A percentile compares a stretch with the other conserved stretches of the same genome.
These are phyloP conservation scores for Beauveria bassiana DNA, from an alignment of 2,329 filamentous ascomycete species.

Conservation along the genomic window DNA sequence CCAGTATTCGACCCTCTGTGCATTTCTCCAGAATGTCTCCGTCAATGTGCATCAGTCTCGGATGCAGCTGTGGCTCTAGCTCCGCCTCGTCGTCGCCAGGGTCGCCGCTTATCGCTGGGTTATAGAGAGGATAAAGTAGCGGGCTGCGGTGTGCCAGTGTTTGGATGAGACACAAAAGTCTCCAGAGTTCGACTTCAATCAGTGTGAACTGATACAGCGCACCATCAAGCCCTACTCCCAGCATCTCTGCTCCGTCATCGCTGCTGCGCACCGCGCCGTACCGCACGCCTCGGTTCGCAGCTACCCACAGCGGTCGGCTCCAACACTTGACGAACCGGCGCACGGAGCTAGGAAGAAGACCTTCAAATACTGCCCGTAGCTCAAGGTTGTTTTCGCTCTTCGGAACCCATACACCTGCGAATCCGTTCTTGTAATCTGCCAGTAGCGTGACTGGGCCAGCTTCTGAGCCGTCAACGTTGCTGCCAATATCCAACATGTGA, in stretches of 20 bases:
- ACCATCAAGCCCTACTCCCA: slow-evolving; percentile 64
- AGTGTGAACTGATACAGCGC: slow-evolving; percentile 62
- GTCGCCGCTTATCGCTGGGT: slow-evolving; percentile 14
- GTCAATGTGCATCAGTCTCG: slow-evolving; percentile 54
- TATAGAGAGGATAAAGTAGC: slow-evolving; percentile 40
- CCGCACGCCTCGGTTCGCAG: slow-evolving; percentile 23
- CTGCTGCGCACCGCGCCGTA: slow-evolving; percentile 38
- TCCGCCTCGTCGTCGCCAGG: slow-evolving; percentile 16
- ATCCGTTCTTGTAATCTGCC: slow-evolving; percentile 37
- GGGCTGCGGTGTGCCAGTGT: slow-evolving; percentile 50
- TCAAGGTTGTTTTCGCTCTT: slow-evolving; percentile 32
- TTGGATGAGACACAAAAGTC: slow-evolving; percentile 65
- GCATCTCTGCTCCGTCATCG: slow-evolving; percentile 39
- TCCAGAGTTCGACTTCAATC: slow-evolving; percentile 54
- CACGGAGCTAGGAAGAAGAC: slow-evolving; percentile 47
- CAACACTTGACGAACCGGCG: slow-evolving; percentile 46
- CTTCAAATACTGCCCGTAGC: slow-evolving; percentile 46
- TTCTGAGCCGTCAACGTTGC: slow-evolving; percentile 18
- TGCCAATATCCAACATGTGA: slow-evolving; percentile 40
- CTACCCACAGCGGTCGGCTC: slow-evolving; percentile 46
- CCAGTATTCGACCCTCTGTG: slow-evolving; percentile 37
- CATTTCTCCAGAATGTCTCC: slow-evolving; percentile 57
- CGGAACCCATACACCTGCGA: slow-evolving; percentile 45
- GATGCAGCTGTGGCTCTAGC: slow-evolving; percentile 32
- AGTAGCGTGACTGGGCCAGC: slow-evolving; percentile 38